Base-by-base conservation (phyloP, 2,329 filamentous ascomycete genomes). In the Pseudofabraea citricarpa region DNA sequence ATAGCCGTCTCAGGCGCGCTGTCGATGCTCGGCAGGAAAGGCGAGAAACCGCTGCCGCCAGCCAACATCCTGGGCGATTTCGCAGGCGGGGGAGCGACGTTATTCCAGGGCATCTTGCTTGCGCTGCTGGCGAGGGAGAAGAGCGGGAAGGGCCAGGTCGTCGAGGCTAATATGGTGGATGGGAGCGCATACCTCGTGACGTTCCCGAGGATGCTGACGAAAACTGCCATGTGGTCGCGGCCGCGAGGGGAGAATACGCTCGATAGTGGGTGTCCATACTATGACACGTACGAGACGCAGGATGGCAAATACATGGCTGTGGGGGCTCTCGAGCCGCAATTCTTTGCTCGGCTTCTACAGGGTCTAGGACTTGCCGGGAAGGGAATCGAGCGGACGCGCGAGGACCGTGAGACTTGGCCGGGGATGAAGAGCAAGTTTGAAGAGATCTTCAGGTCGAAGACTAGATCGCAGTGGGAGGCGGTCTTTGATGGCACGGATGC, bases 91-190 rank as follows among this genome's bases (percentile, higher is more conserved):
- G 91, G 91, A 24, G 83, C 85, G 1, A 82, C 81, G 52, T 82
- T 93, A 32, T 88, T 93, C 56, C 72, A 90, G 46, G 91, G 90
- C 0, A 80, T 97, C 4, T 64, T 96, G 43, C 71, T 96, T 16
- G 91, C 93, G 0, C 65, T 97, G 46, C 57, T 94, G 8, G 74
- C 80, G 12, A 71, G 89, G 24, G 69, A 73, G 38, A 68, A 64
- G 33, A 81, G 72, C 0, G 88, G 88, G 0, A 69, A 67, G 2
- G 91, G 91, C 0, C 91, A 96, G 66, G 83, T 96, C 10, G 90
- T 97, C 7, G 89, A 96, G 67, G 88, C 87, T 13, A 96, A 95
- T 64, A 97, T 97, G 91, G 91, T 96, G 10, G 91, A 97, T 67
- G 91, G 91, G 7, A 79, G 77, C 18, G 78, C 81, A 26, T 91